These are phyloP conservation scores for Phaeomoniella chlamydospora DNA, from an alignment of 2,329 filamentous ascomycete species.

Conservation along the genomic window DNA sequence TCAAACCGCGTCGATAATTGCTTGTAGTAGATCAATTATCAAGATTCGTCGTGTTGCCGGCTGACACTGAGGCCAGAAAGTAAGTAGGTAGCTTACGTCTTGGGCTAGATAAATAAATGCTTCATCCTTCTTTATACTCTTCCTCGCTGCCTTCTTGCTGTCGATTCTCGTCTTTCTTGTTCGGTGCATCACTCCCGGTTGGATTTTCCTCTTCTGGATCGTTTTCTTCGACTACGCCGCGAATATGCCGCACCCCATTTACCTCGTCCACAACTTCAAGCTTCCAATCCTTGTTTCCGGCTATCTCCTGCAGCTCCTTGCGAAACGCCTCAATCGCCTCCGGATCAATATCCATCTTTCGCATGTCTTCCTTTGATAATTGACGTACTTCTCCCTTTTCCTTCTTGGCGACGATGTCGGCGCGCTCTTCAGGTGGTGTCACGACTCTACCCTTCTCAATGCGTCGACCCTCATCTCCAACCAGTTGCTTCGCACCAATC, in stretches of 20 bases:
- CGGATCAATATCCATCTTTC: slow-evolving; percentile 50
- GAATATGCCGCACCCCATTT: slow-evolving; percentile 49
- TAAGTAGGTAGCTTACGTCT: no score
- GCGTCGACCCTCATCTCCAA: slow-evolving; percentile 39
- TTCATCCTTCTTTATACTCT: slow-evolving; percentile 23
- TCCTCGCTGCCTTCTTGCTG: slow-evolving; percentile 20
- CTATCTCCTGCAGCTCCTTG: slow-evolving; percentile 52
- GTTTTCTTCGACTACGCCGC: slow-evolving; percentile 52
- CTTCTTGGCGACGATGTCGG: slow-evolving; percentile 35
- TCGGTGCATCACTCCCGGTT: slow-evolving; percentile 12
- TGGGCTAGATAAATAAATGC: no score
- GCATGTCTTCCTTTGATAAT: slow-evolving; percentile 52
- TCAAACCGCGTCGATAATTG: no score
- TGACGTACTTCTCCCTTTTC: slow-evolving; percentile 48
- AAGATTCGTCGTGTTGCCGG: no score
- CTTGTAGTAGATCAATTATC: no score
- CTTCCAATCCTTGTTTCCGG: slow-evolving; percentile 61
- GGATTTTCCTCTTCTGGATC: slow-evolving; percentile 33
- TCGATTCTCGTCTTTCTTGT: slow-evolving; percentile 9
- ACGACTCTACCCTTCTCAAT: slow-evolving; percentile 44
- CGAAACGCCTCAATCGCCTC: slow-evolving; percentile 55
- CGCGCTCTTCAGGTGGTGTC: slow-evolving; percentile 32
- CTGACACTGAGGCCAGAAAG: no score
- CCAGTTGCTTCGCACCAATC: slow-evolving; percentile 41
- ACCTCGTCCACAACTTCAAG: slow-evolving; percentile 60